These are phyloP conservation scores for Paraphaeosphaeria sporulosa DNA, from an alignment of 2,329 filamentous ascomycete species.

Conservation along the genomic window DNA sequence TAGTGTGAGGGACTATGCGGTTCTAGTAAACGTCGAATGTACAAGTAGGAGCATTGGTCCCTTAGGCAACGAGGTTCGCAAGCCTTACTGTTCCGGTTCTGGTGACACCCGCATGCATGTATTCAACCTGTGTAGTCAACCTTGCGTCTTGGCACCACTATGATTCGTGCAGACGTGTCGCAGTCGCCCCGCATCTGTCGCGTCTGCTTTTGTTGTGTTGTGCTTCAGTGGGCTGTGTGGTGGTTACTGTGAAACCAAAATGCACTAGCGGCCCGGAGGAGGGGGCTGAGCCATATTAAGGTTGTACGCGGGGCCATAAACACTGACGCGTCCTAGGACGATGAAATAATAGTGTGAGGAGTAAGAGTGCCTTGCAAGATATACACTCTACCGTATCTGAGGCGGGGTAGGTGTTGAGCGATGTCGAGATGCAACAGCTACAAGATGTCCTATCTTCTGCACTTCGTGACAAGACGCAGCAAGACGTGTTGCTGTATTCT, in stretches of 20 bases:
- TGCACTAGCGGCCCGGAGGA: conserved; percentile 1
- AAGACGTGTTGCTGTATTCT: not conserved
- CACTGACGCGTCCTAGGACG: not conserved
- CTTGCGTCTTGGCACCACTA: not conserved
- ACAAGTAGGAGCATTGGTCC: not conserved
- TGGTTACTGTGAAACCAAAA: not conserved
- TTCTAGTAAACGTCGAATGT: not conserved
- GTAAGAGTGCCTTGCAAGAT: not conserved
- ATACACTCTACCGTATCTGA: not conserved
- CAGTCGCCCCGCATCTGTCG: not conserved
- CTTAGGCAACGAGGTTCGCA: conserved; percentile 6
- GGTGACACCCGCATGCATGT: not conserved
- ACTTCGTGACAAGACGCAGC: not conserved
- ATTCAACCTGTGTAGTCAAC: not conserved
- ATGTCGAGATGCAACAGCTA: not conserved
- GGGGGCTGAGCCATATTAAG: conserved; percentile 3
- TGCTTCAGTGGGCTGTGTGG: not conserved
- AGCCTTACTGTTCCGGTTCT: not conserved
- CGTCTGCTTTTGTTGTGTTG: not conserved
- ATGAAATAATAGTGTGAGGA: not conserved
- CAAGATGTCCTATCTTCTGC: not conserved
- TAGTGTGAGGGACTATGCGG: not conserved
- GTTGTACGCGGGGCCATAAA: conserved; percentile 2
- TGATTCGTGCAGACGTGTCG: not conserved
- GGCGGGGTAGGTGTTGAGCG: not conserved